Evolutionary conservation across 2,329 filamentous ascomycete species (phyloP).

Genomic region (Aspergillus flavus): DNA sequence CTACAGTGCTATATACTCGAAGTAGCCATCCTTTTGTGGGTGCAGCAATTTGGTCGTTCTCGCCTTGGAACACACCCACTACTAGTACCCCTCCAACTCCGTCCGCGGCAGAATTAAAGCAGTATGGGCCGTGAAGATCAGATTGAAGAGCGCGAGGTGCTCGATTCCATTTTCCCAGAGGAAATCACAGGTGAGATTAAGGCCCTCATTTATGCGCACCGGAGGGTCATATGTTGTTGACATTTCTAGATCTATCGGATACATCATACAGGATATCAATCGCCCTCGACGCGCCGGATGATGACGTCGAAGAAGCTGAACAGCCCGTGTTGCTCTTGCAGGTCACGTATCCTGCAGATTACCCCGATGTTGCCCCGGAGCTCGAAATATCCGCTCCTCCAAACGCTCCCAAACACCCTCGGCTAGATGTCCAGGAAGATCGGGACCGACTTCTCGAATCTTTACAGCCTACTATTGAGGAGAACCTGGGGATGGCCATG

Average conservation of each 20-base stretch:
- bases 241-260: conserved; percentile 76
- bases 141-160: conserved; percentile 91
- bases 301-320: conserved; percentile 64
- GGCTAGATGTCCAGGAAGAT: conserved; percentile 80
- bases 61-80: conserved; percentile 8
- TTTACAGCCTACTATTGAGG: conserved; percentile 75
- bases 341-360: conserved; percentile 84
- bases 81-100: conserved; percentile 32
- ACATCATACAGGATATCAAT: conserved; percentile 86
- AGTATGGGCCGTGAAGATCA: conserved; percentile 75
- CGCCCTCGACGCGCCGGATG: conserved; percentile 73
- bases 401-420: conserved; percentile 68
- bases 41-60: not conserved
- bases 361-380: conserved; percentile 82
- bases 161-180: conserved; percentile 97
- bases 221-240: not conserved
- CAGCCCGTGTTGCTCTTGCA: conserved; percentile 74
- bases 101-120: conserved; percentile 29
- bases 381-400: conserved; percentile 78
- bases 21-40: not conserved
- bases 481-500: conserved; percentile 98
- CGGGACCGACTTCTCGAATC: conserved; percentile 71
- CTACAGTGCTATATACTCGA: not conserved
- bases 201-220: conserved; percentile 8
- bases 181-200: conserved; percentile 78